Evolutionary conservation across 1,284 basidiomycete genomes (phyloP), one percentile per base, ranked within the genome.

Genomic region (Cronartium ribicola): DNA sequence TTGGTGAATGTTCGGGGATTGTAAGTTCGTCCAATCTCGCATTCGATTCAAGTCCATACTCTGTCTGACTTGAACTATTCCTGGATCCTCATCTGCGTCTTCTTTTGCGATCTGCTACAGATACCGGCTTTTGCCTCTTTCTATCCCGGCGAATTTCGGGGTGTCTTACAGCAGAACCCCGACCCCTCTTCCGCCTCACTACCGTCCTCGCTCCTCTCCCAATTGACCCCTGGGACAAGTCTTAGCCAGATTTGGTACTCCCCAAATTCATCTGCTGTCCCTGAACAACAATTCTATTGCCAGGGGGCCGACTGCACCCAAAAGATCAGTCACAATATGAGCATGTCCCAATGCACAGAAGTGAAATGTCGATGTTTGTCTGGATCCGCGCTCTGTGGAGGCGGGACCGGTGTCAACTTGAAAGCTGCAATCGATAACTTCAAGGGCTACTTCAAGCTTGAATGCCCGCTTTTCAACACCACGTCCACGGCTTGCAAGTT

Each of bases 381-480:
- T 0, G 85, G 86, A 60, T 86, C 90, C 0, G 81, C 85, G 0
- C 92, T 94, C 80, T 95, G 93, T 78, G 89, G 90, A 7, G 69
- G 71, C 40, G 73, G 79, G 75, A 65, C 76, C 29, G 29, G 29
- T 4, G 81, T 82, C 48, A 83, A 89, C 80, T 82, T 92, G 29
- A 86, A 86, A 2, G 75, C 66, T 3, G 84, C 85, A 11, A 87
- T 92, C 77, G 82, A 90, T 81, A 78, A 77, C 0, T 85, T 95
- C 6, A 41, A 40, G 0, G 83, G 83, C 6, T 79, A 80, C 5
- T 78, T 84, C 39, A 84, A 83, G 4, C 86, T 94, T 76, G 85
- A 85, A 44, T 95, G 92, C 79, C 83, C 82, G 55, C 81, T 84
- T 72, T 81, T 83, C 41, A 83, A 83, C 46, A 83, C 83, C 55